phyloP scores from a whole-genome alignment of 1,139 yeast species.

The Suhomyces bribrorum region DNA sequence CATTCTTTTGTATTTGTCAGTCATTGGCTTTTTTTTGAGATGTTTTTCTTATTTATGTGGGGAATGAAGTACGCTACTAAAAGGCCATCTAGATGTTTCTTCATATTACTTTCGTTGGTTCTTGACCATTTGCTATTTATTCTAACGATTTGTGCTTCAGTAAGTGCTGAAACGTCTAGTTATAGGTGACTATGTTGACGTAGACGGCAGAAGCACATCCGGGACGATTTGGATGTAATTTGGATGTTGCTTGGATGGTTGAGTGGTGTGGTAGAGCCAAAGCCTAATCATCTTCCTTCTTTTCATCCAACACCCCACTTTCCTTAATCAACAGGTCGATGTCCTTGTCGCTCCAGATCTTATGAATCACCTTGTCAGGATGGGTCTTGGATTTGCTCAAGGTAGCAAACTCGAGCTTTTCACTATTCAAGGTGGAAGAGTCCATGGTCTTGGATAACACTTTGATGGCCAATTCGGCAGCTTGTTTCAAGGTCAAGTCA shows the following conservation, averaged over 20 bases:
- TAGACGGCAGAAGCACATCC: too few relatives aligned
- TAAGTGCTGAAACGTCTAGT: too few relatives aligned
- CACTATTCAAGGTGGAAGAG: slow-evolving; percentile 78
- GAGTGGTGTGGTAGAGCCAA: too few relatives aligned
- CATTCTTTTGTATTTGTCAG: too few relatives aligned
- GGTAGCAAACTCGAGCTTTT: slow-evolving; percentile 89
- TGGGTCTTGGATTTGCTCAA: slow-evolving; percentile 49
- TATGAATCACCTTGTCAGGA: slow-evolving; percentile 58
- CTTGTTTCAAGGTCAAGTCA: slow-evolving; percentile 73
- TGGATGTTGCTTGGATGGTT: too few relatives aligned
- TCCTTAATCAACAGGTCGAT: slow-evolving; percentile 73
- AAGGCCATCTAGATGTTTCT: not conserved
- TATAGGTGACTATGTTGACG: too few relatives aligned
- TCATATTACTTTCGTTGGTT: not conserved
- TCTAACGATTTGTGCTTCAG: not conserved
- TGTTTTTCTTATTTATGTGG: too few relatives aligned
- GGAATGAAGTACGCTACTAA: too few relatives aligned
- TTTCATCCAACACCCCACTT: slow-evolving; percentile 63
- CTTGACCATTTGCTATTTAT: not conserved
- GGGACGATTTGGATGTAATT: too few relatives aligned
- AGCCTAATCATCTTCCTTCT: slow-evolving; percentile 25
- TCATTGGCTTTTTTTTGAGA: too few relatives aligned
- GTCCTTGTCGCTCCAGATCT: slow-evolving; percentile 78
- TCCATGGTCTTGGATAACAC: slow-evolving; percentile 95
- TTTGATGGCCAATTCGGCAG: slow-evolving; percentile 85